A percentile compares a stretch with the other conserved stretches of the same genome.
Conservation (phyloP, 768 basidiomycete genomes). For the Hygrophorus pudorinus region DNA sequence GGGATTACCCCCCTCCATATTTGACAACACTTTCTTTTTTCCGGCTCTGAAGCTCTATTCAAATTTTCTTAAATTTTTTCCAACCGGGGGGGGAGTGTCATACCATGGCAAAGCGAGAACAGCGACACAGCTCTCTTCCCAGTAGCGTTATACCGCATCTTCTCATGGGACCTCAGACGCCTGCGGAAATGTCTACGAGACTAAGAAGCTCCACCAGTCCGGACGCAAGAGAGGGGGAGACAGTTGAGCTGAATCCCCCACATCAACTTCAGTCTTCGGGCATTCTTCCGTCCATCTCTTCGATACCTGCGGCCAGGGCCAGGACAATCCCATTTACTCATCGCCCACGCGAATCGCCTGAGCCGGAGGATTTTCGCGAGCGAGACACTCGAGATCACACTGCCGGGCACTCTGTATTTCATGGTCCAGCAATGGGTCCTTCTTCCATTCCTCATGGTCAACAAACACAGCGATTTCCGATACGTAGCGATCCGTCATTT, state of each 20-base stretch:
- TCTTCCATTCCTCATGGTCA: conserved; percentile 7
- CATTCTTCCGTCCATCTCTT: neutral
- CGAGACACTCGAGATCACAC: neutral
- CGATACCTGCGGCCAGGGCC: no score
- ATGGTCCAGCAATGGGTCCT: neutral
- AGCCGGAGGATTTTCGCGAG: no score
- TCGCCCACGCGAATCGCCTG: no score
- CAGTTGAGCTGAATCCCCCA: neutral
- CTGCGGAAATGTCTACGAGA: neutral
- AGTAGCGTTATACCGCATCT: conserved; percentile 41
- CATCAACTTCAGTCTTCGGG: neutral
- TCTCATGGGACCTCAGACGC: conserved; percentile 27
- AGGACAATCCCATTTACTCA: no score
- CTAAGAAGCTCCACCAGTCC: neutral
- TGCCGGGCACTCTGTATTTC: neutral
- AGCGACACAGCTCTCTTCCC: conserved; percentile 39
- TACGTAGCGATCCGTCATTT: conserved; percentile 22
- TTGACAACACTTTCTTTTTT: conserved; percentile 12
- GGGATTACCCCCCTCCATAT: conserved; percentile 14
- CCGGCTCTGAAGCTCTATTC: conserved; percentile 11
- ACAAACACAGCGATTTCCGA: conserved; percentile 20
- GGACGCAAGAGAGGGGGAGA: neutral
- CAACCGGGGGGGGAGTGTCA: conserved; percentile 6
- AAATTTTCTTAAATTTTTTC: neutral
- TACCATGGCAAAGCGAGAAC: conserved; percentile 17